These are phyloP conservation scores for Xylaria palmicola DNA, from an alignment of 495 filamentous ascomycete genomes.

Conservation along the genomic window DNA sequence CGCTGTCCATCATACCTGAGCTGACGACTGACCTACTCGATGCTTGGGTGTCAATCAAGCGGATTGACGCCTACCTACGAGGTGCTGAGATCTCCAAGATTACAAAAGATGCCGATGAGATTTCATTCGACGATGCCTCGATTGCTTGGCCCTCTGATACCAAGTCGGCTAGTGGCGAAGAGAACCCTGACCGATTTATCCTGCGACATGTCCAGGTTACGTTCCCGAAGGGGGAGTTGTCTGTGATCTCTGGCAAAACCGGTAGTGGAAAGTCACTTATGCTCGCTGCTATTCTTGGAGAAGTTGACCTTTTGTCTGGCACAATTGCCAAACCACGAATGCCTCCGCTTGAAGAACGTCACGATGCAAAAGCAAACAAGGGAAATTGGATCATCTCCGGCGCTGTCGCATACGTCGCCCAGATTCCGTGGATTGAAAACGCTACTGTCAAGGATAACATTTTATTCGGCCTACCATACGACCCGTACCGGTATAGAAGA, in stretches of 20 bases:
- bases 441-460: constrained; percentile 75
- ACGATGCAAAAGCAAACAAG: constrained; percentile 57
- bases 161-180: constrained; percentile 29
- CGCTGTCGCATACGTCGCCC: constrained; percentile 72
- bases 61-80: constrained; percentile 70
- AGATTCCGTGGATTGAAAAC: constrained; percentile 87
- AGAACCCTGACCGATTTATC: constrained; percentile 57
- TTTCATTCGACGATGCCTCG: constrained; percentile 66
- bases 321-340: constrained; percentile 50
- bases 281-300: constrained; percentile 63
- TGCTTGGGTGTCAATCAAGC: constrained; percentile 68
- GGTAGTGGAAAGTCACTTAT: constrained; percentile 69
- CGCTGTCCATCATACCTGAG: constrained; percentile 70
- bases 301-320: constrained; percentile 57
- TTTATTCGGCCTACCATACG: constrained; percentile 68
- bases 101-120: constrained; percentile 53
- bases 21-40: constrained; percentile 68
- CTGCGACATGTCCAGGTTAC: constrained; percentile 61
- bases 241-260: constrained; percentile 67
- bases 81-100: constrained; percentile 63
- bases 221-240: constrained; percentile 67
- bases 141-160: constrained; percentile 73
- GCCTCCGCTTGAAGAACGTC: constrained; percentile 44
- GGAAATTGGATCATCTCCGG: constrained; percentile 70
- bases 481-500: constrained; percentile 61